phyloP scores from a whole-genome alignment of 2,329 filamentous ascomycete species.

The Penicillium sp. region DNA sequence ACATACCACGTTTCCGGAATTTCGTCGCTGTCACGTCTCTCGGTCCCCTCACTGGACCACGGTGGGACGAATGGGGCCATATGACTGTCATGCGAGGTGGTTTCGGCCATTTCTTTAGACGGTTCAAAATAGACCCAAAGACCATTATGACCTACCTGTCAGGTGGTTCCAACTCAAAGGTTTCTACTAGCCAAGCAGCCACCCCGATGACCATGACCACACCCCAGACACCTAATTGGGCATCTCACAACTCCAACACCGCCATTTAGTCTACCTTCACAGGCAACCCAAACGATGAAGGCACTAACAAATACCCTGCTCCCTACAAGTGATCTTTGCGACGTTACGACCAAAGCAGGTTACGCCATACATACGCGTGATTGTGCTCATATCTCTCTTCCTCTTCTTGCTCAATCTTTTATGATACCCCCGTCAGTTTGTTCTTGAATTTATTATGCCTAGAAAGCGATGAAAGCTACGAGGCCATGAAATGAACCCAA shows the following conservation, averaged over 20 bases:
- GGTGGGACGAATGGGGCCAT: slow-evolving; percentile 20
- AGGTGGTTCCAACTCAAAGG: background rate
- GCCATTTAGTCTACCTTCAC: background rate
- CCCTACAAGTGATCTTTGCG: background rate
- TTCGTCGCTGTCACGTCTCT: slow-evolving; percentile 28
- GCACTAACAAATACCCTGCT: background rate
- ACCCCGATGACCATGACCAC: background rate
- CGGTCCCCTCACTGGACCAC: background rate
- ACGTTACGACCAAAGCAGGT: background rate
- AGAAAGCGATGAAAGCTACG: background rate
- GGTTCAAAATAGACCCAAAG: background rate
- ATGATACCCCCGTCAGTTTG: background rate
- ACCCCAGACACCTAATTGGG: background rate
- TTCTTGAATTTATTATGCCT: background rate
- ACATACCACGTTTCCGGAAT: slow-evolving; percentile 32
- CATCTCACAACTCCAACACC: background rate
- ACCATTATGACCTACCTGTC: background rate
- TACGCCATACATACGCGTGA: background rate
- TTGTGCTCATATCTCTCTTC: background rate
- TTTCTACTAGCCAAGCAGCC: background rate
- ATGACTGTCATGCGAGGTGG: background rate
- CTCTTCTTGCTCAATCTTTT: background rate
- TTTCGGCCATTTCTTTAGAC: background rate
- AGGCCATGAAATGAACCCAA: background rate
- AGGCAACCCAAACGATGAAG: background rate